Evolutionary conservation across 78 protist genomes (phyloP).

Genomic region (Speleostelium caveatum): DNA sequence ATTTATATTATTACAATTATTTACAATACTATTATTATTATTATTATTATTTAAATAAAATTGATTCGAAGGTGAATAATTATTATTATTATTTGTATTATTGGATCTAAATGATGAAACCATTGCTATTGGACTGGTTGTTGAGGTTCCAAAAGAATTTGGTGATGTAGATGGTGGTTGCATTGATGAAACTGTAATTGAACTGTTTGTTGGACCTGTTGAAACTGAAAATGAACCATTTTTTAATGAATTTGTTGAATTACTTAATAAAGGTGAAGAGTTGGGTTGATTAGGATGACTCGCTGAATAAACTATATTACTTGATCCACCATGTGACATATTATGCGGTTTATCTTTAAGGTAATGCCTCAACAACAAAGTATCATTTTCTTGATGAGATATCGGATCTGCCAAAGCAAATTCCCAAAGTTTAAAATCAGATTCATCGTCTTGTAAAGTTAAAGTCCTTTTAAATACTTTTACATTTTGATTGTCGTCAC

Average conservation of each 20-base stretch:
- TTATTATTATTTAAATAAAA: no score
- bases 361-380: no score
- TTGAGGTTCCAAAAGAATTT: neutral
- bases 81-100: no score
- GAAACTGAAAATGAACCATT: constrained; percentile 38
- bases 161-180: neutral
- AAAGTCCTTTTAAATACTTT: constrained; percentile 58
- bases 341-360: no score
- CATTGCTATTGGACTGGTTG: neutral
- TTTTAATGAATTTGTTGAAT: no score
- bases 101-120: neutral
- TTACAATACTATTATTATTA: neutral
- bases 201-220: constrained; percentile 3
- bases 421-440: constrained; percentile 53
- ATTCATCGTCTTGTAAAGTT: constrained; percentile 48
- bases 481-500: neutral
- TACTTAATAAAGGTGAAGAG: no score
- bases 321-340: no score
- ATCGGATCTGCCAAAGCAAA: constrained; percentile 33
- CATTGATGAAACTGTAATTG: constrained; percentile 4
- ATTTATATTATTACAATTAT: no score
- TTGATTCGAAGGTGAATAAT: no score
- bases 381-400: neutral
- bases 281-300: no score
- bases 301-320: no score